Percentiles rank a stretch among this genome's conserved stretches.
phyloP scores from a whole-genome alignment of 2,329 filamentous ascomycete genomes.

The Epicoccum sorghinum region DNA sequence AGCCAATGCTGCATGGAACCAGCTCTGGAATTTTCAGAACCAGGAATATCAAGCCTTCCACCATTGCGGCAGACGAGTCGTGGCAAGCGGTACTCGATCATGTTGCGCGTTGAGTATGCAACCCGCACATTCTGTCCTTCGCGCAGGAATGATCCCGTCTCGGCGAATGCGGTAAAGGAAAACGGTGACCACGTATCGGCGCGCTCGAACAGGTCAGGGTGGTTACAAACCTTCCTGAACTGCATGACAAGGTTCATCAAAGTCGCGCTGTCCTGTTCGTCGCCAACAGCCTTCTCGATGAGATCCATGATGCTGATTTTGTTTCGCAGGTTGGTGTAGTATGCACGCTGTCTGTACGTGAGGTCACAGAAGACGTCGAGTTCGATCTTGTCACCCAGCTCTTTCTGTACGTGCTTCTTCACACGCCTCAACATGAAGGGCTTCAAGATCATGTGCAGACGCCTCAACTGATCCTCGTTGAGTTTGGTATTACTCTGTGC shows the following conservation, averaged over 20 bases:
- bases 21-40: constrained; percentile 73
- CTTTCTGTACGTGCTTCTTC: constrained; percentile 99
- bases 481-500: constrained; percentile 99
- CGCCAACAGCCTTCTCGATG: constrained; percentile 94
- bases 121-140: constrained; percentile 82
- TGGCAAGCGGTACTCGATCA: constrained; percentile 85
- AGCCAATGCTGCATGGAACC: constrained; percentile 83
- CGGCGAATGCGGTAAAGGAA: constrained; percentile 84
- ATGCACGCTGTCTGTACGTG: constrained; percentile 92
- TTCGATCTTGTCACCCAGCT: constrained; percentile 98
- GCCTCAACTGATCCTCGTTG: constrained; percentile 95
- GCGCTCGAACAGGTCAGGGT: constrained; percentile 94
- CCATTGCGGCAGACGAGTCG: constrained; percentile 80
- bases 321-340: constrained; percentile 90
- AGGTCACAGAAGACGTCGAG: constrained; percentile 95
- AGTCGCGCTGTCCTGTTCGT: constrained; percentile 92
- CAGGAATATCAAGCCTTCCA: constrained; percentile 76
- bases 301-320: constrained; percentile 99
- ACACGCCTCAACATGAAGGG: constrained; percentile 99
- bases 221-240: constrained; percentile 98
- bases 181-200: constrained; percentile 89
- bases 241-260: constrained; percentile 99
- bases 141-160: constrained; percentile 92
- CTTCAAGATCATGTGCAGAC: constrained; percentile 98
- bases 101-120: constrained; percentile 83